These are phyloP conservation scores for Leishmania guyanensis DNA, from an alignment of 208 protist genomes.

Conservation along the genomic window DNA sequence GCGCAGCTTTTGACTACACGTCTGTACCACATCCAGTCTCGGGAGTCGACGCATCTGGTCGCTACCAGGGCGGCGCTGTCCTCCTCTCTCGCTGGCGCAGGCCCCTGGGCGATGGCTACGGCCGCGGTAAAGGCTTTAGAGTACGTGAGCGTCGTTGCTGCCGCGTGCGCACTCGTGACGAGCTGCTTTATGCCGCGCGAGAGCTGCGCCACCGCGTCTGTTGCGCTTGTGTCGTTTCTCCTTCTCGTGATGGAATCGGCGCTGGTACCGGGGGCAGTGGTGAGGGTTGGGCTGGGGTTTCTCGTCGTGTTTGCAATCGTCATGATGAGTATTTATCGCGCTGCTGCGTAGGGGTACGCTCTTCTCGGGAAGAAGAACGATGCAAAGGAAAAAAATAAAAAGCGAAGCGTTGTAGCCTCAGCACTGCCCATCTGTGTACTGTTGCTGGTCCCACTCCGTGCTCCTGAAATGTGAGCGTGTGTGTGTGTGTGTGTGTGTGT, in stretches of 20 bases:
- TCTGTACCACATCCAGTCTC: constrained; percentile 31
- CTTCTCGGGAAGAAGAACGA: background rate
- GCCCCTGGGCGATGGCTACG: background rate
- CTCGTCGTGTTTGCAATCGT: constrained; percentile 37
- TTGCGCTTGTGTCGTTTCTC: constrained; percentile 47
- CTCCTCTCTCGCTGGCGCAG: constrained; percentile 10
- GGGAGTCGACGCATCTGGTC: background rate
- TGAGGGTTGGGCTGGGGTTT: constrained; percentile 54
- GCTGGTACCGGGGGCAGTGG: constrained; percentile 24
- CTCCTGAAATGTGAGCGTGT: background rate
- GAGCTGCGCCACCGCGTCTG: constrained; percentile 30
- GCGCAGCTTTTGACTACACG: constrained; percentile 34
- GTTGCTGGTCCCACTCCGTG: background rate
- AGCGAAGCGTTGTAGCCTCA: background rate
- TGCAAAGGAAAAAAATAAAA: background rate
- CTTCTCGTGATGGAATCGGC: constrained; percentile 45
- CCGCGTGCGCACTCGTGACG: constrained; percentile 45
- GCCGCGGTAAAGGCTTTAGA: constrained; percentile 17
- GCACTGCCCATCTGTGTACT: background rate
- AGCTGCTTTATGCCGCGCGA: constrained; percentile 65
- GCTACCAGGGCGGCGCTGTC: constrained; percentile 6
- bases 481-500: background rate
- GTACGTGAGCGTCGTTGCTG: constrained; percentile 43
- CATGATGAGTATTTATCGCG: constrained; percentile 31
- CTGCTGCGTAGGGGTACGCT: constrained; percentile 6